Percentiles rank a stretch among this genome's conserved stretches.
Conservation (phyloP, 192 early-diverging fungal genomes). For the Dissophora ornata region DNA sequence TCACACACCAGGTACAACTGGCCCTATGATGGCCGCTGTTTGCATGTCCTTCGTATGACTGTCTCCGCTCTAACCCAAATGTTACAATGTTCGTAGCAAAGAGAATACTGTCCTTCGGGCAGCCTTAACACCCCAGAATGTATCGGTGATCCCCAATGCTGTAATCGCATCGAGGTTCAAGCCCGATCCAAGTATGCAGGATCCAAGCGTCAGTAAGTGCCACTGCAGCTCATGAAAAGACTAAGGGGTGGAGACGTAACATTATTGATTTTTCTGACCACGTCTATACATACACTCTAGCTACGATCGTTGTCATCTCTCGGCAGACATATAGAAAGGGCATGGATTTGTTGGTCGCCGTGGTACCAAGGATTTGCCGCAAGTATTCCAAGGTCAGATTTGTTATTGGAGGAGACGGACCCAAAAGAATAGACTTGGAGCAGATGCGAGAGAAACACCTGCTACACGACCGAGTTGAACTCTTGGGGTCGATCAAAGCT, state of each 20-base stretch:
- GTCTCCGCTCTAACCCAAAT: too few species aligned
- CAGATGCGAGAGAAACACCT: constrained; percentile 96
- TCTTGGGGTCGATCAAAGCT: constrained; percentile 87
- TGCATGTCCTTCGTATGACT: neutral
- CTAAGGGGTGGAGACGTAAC: neutral
- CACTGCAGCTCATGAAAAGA: neutral
- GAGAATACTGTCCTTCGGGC: constrained; percentile 98
- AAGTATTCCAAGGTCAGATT: constrained; percentile 85
- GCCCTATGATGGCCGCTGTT: too few species aligned
- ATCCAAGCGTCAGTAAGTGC: constrained; percentile 78
- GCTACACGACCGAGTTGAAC: constrained; percentile 91
- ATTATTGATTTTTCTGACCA: neutral
- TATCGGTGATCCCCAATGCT: constrained; percentile 97
- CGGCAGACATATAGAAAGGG: constrained; percentile 96
- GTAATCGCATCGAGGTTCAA: constrained; percentile 92
- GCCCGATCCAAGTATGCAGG: constrained; percentile 81
- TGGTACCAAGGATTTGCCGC: constrained; percentile 92
- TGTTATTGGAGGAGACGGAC: constrained; percentile 96
- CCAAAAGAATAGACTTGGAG: constrained; percentile 94
- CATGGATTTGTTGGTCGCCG: constrained; percentile 89
- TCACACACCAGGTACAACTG: constrained; percentile 86
- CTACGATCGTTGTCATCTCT: constrained; percentile 94
- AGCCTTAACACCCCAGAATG: constrained; percentile 86
- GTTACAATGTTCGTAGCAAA: constrained; percentile 70
- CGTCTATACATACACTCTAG: constrained; percentile 50